Evolutionary conservation across 306 rosid genomes (phyloP).

Genomic region (Gynostemma pentaphyllum): DNA sequence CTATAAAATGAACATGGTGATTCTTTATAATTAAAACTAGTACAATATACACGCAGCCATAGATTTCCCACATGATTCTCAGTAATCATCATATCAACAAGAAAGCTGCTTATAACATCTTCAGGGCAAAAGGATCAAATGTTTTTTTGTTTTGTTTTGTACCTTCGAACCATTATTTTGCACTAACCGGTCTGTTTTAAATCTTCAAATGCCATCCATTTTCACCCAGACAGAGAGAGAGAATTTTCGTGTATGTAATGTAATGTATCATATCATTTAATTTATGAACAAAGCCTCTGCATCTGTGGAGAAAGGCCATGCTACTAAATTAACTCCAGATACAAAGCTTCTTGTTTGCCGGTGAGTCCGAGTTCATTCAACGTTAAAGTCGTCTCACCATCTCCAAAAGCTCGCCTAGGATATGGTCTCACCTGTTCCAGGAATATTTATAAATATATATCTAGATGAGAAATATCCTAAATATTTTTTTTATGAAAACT

Average conservation of each 20-base stretch:
- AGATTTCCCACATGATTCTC: slow-evolving; percentile 3
- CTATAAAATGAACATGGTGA: background rate
- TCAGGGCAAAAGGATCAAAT: slow-evolving; percentile 2
- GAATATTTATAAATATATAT: background rate
- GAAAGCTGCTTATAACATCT: background rate
- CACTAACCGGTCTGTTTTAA: background rate
- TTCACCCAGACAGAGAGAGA: slow-evolving; percentile 5
- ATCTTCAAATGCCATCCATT: slow-evolving; percentile 9
- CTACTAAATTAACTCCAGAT: slow-evolving; percentile 54
- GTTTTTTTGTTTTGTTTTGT: no score
- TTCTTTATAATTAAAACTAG: background rate
- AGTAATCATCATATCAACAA: background rate
- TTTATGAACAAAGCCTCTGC: background rate
- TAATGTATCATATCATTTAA: slow-evolving; percentile 4
- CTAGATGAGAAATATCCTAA: background rate
- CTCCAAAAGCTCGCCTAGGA: slow-evolving; percentile 75
- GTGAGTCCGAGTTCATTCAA: slow-evolving; percentile 68
- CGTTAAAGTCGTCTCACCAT: slow-evolving; percentile 48
- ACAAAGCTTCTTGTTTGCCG: slow-evolving; percentile 89
- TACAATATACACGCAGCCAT: slow-evolving; percentile 9
- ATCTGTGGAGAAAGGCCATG: background rate
- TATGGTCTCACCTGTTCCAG: slow-evolving; percentile 75
- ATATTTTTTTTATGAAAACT: no score
- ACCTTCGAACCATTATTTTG: slow-evolving; percentile 8
- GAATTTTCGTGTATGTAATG: slow-evolving; percentile 9